These are phyloP conservation scores for Salix dunnii DNA, from an alignment of 345 rosid genomes.

Conservation along the genomic window DNA sequence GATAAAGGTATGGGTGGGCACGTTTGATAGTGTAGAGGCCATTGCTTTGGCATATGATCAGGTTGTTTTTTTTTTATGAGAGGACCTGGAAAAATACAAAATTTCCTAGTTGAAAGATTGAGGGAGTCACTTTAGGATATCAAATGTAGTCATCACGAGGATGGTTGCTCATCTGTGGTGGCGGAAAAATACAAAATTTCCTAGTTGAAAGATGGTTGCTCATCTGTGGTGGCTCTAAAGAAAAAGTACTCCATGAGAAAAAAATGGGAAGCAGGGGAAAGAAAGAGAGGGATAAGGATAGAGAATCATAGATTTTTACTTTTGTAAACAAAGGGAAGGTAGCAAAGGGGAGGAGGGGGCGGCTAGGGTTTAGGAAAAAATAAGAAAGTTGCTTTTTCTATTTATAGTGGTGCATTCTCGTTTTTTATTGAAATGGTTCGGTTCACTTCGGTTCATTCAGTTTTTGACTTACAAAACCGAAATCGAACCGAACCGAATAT, in stretches of 20 bases:
- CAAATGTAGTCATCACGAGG: slow-evolving; percentile 42
- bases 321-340: too few relatives aligned
- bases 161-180: too few relatives aligned
- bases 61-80: slow-evolving; percentile 69
- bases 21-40: slow-evolving; percentile 69
- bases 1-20: slow-evolving; percentile 66
- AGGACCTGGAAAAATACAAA: slow-evolving; percentile 51
- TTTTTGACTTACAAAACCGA: too few relatives aligned
- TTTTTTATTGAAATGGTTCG: too few relatives aligned
- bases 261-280: slow-evolving; percentile 41
- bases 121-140: slow-evolving; percentile 64
- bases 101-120: slow-evolving; percentile 67
- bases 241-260: slow-evolving; percentile 70
- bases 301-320: slow-evolving; percentile 23
- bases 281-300: slow-evolving; percentile 37
- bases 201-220: slow-evolving; percentile 61
- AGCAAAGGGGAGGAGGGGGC: too few relatives aligned
- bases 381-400: too few relatives aligned
- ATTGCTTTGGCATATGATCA: slow-evolving; percentile 74
- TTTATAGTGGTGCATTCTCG: too few relatives aligned
- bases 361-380: too few relatives aligned
- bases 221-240: slow-evolving; percentile 85
- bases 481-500: too few relatives aligned
- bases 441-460: too few relatives aligned
- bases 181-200: too few relatives aligned